Conservation (phyloP, 495 filamentous ascomycete genomes). For the Immersiella caudata region DNA sequence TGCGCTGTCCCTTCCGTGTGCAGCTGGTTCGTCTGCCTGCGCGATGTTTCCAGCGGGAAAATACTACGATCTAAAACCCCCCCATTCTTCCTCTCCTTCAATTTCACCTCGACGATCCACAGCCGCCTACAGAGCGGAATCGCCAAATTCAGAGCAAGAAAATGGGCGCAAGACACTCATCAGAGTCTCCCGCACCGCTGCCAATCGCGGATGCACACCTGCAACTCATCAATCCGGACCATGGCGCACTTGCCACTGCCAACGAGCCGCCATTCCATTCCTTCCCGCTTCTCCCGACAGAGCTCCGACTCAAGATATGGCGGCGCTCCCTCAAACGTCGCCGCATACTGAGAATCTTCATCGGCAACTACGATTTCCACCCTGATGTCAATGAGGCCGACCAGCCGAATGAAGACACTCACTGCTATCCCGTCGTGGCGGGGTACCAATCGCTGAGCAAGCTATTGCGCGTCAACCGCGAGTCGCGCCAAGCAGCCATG, state of each 20-base stretch:
- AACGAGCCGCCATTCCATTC: background rate
- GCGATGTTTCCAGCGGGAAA: too few species aligned
- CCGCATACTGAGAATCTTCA: background rate
- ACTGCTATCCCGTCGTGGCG: background rate
- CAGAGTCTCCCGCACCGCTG: background rate
- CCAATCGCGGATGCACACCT: background rate
- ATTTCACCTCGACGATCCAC: too few species aligned
- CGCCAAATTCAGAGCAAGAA: background rate
- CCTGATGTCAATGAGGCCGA: background rate
- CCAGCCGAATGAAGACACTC: background rate
- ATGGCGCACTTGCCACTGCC: background rate
- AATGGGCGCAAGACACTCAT: background rate
- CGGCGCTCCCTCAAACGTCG: background rate
- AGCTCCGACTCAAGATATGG: slow-evolving; percentile 3
- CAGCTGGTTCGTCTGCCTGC: too few species aligned
- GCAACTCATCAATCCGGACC: background rate
- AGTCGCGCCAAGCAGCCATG: background rate
- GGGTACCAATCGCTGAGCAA: background rate
- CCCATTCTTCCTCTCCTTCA: too few species aligned
- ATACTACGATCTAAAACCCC: too few species aligned
- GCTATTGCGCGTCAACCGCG: slow-evolving; percentile 3
- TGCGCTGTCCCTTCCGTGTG: too few species aligned
- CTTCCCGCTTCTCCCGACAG: slow-evolving; percentile 2
- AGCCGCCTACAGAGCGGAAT: too few species aligned
- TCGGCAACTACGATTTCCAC: background rate